Conservation (phyloP, 352 stramenopile genomes). For the Pythium brassicae region DNA sequence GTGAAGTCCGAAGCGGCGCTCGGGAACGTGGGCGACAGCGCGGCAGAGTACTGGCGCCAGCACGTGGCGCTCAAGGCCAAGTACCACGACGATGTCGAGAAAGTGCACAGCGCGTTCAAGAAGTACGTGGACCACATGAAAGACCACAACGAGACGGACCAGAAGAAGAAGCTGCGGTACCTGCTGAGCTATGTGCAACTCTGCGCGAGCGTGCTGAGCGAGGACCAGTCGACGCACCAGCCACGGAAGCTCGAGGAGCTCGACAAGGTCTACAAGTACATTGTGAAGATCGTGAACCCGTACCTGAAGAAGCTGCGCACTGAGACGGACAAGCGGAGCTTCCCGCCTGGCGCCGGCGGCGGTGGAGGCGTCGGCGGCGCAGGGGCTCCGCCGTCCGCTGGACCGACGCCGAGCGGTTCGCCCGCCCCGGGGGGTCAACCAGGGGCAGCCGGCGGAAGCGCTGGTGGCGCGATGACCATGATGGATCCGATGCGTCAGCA, state of each 20-base stretch:
- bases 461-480: constrained; percentile 14
- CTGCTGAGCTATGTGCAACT: constrained; percentile 81
- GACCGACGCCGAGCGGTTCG: not conserved
- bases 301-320: constrained; percentile 84
- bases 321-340: constrained; percentile 69
- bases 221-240: constrained; percentile 66
- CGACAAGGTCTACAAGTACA: constrained; percentile 89
- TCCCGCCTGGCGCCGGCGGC: constrained; percentile 16
- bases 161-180: constrained; percentile 85
- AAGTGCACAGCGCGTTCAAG: constrained; percentile 82
- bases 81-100: constrained; percentile 81
- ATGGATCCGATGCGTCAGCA: constrained; percentile 28
- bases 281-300: constrained; percentile 84
- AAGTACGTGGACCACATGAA: constrained; percentile 89
- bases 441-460: constrained; percentile 9
- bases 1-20: constrained; percentile 14
- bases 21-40: constrained; percentile 31
- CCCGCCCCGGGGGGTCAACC: constrained; percentile 10
- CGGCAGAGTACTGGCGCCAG: constrained; percentile 74
- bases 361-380: constrained; percentile 9
- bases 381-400: not conserved
- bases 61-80: constrained; percentile 73
- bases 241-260: constrained; percentile 79
- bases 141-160: constrained; percentile 78
- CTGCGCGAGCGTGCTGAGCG: constrained; percentile 70